phyloP scores from a whole-genome alignment of 495 filamentous ascomycete genomes.

The Tuber umbilicatum region DNA sequence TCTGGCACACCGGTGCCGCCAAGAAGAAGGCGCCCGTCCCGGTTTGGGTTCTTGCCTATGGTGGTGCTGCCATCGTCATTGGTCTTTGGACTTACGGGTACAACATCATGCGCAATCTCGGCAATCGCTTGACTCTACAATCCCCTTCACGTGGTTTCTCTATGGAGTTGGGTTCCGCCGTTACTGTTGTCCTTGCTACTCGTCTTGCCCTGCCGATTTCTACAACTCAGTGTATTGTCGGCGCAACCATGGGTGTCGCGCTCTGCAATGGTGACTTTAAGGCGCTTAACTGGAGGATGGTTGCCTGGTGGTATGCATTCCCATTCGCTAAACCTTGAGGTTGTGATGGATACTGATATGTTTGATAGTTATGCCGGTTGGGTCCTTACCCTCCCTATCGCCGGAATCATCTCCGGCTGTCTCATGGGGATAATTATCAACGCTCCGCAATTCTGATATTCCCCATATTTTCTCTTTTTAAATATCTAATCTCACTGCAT shows the following conservation, averaged over 20 bases:
- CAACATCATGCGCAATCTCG: constrained; percentile 63
- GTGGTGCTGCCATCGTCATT: constrained; percentile 52
- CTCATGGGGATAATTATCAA: constrained; percentile 56
- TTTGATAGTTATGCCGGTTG: constrained; percentile 47
- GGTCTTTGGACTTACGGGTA: constrained; percentile 68
- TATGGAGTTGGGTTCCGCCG: constrained; percentile 62
- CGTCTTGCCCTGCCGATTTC: constrained; percentile 54
- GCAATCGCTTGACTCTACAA: constrained; percentile 63
- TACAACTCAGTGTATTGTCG: constrained; percentile 58
- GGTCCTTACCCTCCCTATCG: constrained; percentile 54
- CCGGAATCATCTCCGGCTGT: constrained; percentile 53
- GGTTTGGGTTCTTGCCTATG: constrained; percentile 61
- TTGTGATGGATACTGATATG: not conserved
- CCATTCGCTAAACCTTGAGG: not conserved
- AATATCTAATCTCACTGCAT: not conserved
- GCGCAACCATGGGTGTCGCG: constrained; percentile 57
- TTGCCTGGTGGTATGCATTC: constrained; percentile 47
- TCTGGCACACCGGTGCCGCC: constrained; percentile 54
- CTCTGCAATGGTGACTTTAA: constrained; percentile 55
- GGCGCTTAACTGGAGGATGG: constrained; percentile 57
- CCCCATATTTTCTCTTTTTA: not conserved
- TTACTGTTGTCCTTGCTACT: constrained; percentile 62
- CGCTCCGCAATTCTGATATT: constrained; percentile 46
- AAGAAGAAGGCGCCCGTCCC: constrained; percentile 53
- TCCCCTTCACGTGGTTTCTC: constrained; percentile 62